Conservation (phyloP, 129 eudicot species). For the Cynara cardunculus region DNA sequence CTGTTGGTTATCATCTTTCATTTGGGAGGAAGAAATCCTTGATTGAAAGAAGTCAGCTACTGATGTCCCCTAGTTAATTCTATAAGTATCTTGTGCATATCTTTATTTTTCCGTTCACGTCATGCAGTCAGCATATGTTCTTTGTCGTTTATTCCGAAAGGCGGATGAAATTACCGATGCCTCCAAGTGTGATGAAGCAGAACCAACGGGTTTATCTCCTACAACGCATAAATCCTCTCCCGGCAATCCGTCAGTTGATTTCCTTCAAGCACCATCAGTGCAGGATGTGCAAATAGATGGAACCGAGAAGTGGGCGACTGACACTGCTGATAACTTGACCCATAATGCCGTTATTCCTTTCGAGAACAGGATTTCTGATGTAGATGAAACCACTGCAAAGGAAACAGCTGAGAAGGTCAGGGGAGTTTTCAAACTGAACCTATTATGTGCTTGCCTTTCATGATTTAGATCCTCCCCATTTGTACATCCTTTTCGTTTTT, state of each 20-base stretch:
- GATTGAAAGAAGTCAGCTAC: not conserved
- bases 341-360: slow-evolving; percentile 19
- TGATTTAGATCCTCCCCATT: not conserved
- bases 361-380: slow-evolving; percentile 35
- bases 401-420: slow-evolving; percentile 35
- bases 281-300: slow-evolving; percentile 32
- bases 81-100: not conserved
- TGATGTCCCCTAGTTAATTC: not conserved
- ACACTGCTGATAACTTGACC: slow-evolving; percentile 32
- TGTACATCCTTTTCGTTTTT: not conserved
- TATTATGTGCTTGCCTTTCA: not conserved
- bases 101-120: not conserved
- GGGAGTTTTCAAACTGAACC: not conserved
- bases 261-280: slow-evolving; percentile 26
- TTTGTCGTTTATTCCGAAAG: slow-evolving; percentile 64
- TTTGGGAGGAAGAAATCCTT: not conserved
- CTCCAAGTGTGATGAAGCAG: slow-evolving; percentile 44
- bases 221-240: slow-evolving; percentile 53
- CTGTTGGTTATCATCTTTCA: too few species aligned
- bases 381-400: slow-evolving; percentile 26
- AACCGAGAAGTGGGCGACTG: slow-evolving; percentile 29
- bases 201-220: slow-evolving; percentile 46
- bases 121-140: slow-evolving; percentile 55
- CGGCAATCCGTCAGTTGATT: slow-evolving; percentile 41
- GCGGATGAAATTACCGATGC: slow-evolving; percentile 39